These are phyloP conservation scores for Agaricus sinodeliciosus DNA, from an alignment of 768 basidiomycete species.

Conservation along the genomic window DNA sequence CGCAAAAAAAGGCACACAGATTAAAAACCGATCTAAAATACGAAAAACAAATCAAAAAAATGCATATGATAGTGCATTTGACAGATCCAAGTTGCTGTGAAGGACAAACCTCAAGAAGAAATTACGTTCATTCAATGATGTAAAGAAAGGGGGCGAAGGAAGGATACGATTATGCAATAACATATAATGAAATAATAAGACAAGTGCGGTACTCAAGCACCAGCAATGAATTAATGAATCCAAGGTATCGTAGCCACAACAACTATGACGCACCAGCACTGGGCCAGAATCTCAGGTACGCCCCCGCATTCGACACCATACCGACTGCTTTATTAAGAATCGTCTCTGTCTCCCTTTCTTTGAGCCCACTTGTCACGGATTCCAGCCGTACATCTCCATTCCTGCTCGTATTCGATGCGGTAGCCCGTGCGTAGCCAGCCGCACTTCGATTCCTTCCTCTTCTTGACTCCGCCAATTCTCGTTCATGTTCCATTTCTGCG, in stretches of 20 bases:
- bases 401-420: constrained; percentile 5
- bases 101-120: too few relatives aligned
- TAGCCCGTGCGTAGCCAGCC: background rate
- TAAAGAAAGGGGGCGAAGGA: too few relatives aligned
- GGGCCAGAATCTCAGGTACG: constrained; percentile 57
- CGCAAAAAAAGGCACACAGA: too few relatives aligned
- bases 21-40: too few relatives aligned
- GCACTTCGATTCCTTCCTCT: constrained; percentile 1
- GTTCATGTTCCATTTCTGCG: background rate
- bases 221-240: background rate
- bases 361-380: constrained; percentile 11
- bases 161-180: too few relatives aligned
- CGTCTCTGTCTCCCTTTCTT: constrained; percentile 20
- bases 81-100: too few relatives aligned
- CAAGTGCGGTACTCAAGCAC: background rate
- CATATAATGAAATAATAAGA: background rate
- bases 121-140: too few relatives aligned
- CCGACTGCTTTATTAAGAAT: constrained; percentile 57
- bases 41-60: too few relatives aligned
- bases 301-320: constrained; percentile 75
- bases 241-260: background rate
- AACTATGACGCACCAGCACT: constrained; percentile 1
- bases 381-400: constrained; percentile 13
- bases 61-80: too few relatives aligned
- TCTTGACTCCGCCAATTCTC: constrained; percentile 5